These are phyloP conservation scores for Pythium inflatum DNA, from an alignment of 352 stramenopile species.

Conservation along the genomic window DNA sequence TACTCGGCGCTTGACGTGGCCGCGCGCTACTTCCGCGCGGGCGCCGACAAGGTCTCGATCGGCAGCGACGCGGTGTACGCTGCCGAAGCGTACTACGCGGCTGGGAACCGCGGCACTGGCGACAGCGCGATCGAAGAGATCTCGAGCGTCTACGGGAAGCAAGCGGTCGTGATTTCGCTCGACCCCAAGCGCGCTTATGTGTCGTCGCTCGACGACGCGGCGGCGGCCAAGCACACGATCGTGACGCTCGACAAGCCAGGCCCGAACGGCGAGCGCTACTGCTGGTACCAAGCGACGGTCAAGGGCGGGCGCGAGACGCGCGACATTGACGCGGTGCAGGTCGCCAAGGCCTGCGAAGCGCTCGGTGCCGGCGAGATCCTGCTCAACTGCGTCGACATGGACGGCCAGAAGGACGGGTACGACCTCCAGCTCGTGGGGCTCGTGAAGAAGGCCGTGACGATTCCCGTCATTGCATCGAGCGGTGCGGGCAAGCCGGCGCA, in stretches of 20 bases:
- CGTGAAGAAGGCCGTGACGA: conserved; percentile 90
- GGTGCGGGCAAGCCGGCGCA: conserved; percentile 94
- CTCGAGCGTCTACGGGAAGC: conserved; percentile 94
- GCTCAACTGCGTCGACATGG: conserved; percentile 99
- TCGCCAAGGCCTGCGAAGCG: conserved; percentile 88
- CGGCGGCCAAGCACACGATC: conserved; percentile 56
- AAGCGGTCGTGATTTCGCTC: conserved; percentile 98
- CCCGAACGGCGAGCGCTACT: conserved; percentile 94
- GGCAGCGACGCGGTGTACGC: conserved; percentile 96
- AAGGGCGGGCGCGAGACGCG: conserved; percentile 94
- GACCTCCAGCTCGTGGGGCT: conserved; percentile 64
- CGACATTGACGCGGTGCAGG: conserved; percentile 84
- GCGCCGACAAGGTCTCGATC: conserved; percentile 98
- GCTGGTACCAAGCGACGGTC: conserved; percentile 98
- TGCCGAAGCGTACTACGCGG: conserved; percentile 89
- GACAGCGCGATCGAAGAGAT: conserved; percentile 96
- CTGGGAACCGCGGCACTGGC: conserved; percentile 67
- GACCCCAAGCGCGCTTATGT: conserved; percentile 94
- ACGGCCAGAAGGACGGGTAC: conserved; percentile 95
- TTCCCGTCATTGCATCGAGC: conserved; percentile 98
- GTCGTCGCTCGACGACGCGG: conserved; percentile 69
- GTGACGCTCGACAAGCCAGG: conserved; percentile 81
- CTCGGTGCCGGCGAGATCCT: conserved; percentile 97
- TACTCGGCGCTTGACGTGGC: conserved; percentile 96
- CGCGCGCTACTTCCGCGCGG: conserved; percentile 96